Conservation (phyloP, 176 grass and related monocot genomes). For the Miscanthus lutarioriparius region DNA sequence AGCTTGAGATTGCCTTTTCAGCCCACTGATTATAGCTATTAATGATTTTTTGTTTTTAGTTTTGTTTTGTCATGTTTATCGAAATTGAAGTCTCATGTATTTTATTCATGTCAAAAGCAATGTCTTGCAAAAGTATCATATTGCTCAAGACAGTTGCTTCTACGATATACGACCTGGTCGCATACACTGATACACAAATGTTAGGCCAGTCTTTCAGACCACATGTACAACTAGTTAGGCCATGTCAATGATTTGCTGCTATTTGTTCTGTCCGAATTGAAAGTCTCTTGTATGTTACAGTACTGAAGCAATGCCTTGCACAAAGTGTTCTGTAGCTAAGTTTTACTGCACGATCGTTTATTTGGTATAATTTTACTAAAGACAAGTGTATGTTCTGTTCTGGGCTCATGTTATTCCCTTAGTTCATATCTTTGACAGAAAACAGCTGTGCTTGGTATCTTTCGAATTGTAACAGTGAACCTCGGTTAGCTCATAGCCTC, state of each 20-base stretch:
- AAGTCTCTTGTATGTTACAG: background rate
- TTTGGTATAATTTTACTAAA: background rate
- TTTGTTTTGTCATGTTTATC: background rate
- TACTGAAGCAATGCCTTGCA: background rate
- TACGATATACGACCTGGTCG: background rate
- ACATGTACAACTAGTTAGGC: background rate
- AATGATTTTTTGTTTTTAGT: too few species aligned
- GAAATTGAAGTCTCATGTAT: background rate
- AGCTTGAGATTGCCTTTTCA: background rate
- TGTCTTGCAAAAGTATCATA: background rate
- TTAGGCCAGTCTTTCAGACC: background rate
- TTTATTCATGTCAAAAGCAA: background rate
- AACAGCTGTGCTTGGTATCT: background rate
- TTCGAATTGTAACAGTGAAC: background rate
- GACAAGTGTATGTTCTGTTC: background rate
- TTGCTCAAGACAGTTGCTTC: background rate
- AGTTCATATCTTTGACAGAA: background rate
- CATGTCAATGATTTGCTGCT: background rate
- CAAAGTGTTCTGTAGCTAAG: too few species aligned
- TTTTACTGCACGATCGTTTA: background rate
- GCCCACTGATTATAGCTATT: background rate
- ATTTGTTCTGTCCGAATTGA: background rate
- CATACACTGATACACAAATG: background rate
- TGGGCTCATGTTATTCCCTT: background rate
- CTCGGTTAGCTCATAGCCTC: background rate